These are phyloP conservation scores for Calonectria pteridis DNA, from an alignment of 2,329 filamentous ascomycete species.

Conservation along the genomic window DNA sequence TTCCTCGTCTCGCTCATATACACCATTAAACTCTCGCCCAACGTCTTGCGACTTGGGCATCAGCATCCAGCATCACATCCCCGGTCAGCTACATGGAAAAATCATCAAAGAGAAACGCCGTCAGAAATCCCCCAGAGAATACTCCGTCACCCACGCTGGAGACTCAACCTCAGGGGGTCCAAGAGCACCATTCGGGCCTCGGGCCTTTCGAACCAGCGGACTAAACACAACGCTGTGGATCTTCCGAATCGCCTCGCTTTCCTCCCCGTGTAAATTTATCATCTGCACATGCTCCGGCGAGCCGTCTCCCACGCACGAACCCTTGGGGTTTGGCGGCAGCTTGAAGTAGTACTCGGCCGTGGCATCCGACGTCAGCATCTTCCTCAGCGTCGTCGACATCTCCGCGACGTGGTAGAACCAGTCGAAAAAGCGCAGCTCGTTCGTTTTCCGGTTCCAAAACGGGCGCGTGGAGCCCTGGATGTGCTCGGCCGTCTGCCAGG, in stretches of 20 bases:
- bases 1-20: neutral
- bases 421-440: neutral
- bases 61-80: no score
- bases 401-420: neutral
- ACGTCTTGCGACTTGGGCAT: neutral
- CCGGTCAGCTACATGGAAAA: neutral
- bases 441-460: neutral
- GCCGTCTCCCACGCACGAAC: neutral
- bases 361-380: neutral
- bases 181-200: neutral
- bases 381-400: neutral
- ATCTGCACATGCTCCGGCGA: neutral
- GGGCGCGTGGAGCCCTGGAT: neutral
- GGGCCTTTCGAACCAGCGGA: neutral
- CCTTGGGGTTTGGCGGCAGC: constrained; percentile 3
- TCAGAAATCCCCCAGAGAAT: neutral
- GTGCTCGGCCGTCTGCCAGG: neutral
- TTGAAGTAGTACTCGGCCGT: neutral
- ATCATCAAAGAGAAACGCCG: neutral
- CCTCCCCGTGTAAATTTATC: constrained; percentile 1
- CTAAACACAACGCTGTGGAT: neutral
- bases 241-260: neutral
- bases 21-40: neutral
- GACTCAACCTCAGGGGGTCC: neutral
- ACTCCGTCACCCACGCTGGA: neutral